A percentile compares a stretch with the other conserved stretches of the same genome.
Conservation (phyloP, 805 yeast genomes). For the Pichia heedii region DNA sequence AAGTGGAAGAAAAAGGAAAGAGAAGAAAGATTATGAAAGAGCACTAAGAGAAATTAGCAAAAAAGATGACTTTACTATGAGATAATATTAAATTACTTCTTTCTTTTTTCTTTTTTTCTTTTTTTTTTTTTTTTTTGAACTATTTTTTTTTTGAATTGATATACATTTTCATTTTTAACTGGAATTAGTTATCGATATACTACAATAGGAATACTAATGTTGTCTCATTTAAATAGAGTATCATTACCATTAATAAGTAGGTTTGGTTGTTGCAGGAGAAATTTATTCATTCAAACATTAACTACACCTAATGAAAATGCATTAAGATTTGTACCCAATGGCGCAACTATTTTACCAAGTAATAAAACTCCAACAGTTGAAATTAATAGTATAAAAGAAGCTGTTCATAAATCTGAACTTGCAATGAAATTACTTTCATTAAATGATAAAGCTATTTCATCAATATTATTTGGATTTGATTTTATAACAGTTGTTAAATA, state of each 20-base stretch:
- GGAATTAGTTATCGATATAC: too few relatives aligned
- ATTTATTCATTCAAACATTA: slow-evolving; percentile 67
- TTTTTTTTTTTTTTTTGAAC: too few relatives aligned
- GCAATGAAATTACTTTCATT: slow-evolving; percentile 66
- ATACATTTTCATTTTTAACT: neutral
- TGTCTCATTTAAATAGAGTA: neutral
- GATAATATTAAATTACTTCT: too few relatives aligned
- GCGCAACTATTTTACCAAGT: slow-evolving; percentile 47
- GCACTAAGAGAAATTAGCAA: too few relatives aligned
- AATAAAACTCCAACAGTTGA: slow-evolving; percentile 54
- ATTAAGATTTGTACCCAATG: slow-evolving; percentile 69
- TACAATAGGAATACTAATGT: too few relatives aligned
- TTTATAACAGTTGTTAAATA: slow-evolving; percentile 74
- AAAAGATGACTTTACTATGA: too few relatives aligned
- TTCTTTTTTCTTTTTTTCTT: too few relatives aligned
- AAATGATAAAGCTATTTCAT: slow-evolving; percentile 54
- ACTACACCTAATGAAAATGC: slow-evolving; percentile 86
- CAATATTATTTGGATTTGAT: slow-evolving; percentile 74
- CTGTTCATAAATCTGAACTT: slow-evolving; percentile 56
- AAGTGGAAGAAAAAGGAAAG: neutral
- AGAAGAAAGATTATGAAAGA: too few relatives aligned
- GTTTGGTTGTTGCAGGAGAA: slow-evolving; percentile 6
- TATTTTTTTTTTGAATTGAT: neutral
- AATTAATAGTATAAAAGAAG: slow-evolving; percentile 67
- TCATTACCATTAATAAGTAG: neutral